Conservation (phyloP, 768 basidiomycete genomes). For the Lactarius hatsudake region DNA sequence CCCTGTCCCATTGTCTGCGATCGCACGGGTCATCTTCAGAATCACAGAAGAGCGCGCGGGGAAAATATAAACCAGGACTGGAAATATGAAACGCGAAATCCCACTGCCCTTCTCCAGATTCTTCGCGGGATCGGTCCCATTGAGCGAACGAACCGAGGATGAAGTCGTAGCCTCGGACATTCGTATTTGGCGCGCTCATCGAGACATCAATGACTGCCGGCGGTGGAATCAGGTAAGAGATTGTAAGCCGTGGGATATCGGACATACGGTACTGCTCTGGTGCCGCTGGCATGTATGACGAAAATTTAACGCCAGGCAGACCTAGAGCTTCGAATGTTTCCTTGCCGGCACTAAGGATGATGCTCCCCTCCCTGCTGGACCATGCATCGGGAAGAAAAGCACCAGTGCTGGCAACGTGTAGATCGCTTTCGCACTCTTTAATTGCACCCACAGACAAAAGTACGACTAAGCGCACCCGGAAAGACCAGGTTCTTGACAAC, state of each 20-base stretch:
- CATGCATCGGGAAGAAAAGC: slow-evolving; percentile 47
- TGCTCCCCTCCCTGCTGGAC: slow-evolving; percentile 60
- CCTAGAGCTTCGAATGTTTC: slow-evolving; percentile 61
- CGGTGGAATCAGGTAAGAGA: slow-evolving; percentile 15
- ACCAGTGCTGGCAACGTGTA: slow-evolving; percentile 33
- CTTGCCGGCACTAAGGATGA: slow-evolving; percentile 56
- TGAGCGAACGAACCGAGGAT: slow-evolving; percentile 13
- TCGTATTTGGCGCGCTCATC: slow-evolving; percentile 7
- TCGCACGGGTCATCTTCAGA: background rate
- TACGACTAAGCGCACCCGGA: slow-evolving; percentile 18
- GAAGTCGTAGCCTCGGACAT: slow-evolving; percentile 20
- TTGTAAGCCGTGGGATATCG: slow-evolving; percentile 40
- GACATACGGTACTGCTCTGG: slow-evolving; percentile 36
- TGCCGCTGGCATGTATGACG: slow-evolving; percentile 46
- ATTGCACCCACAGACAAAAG: slow-evolving; percentile 14
- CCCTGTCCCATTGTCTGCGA: background rate
- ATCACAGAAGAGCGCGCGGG: slow-evolving; percentile 9
- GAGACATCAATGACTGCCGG: slow-evolving; percentile 10
- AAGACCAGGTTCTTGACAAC: slow-evolving; percentile 31
- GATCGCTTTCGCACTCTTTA: slow-evolving; percentile 1
- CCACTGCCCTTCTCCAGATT: slow-evolving; percentile 25
- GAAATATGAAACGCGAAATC: slow-evolving; percentile 24
- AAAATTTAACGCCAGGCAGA: slow-evolving; percentile 51
- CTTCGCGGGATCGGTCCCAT: slow-evolving; percentile 24
- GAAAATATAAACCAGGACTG: slow-evolving; percentile 11